phyloP scores from a whole-genome alignment of 306 rosid species.

The Lablab purpureus region DNA sequence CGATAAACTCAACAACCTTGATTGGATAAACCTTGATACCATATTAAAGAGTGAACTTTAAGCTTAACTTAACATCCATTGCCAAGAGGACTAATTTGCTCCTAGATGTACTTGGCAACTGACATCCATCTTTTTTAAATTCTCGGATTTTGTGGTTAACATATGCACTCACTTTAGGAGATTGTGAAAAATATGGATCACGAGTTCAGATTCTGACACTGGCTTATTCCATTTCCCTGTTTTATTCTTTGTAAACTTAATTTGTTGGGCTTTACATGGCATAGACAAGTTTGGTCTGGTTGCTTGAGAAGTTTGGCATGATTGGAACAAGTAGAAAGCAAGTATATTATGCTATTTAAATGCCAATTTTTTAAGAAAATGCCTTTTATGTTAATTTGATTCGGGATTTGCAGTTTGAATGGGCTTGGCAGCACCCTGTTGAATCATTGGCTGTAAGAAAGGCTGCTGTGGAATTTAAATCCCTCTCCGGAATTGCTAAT shows the following conservation, averaged over 20 bases:
- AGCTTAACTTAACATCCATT: too few relatives aligned
- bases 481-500: constrained; percentile 83
- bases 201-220: constrained; percentile 13
- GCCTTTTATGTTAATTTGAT: constrained; percentile 21
- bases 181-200: constrained; percentile 1
- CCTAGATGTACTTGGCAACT: constrained; percentile 22
- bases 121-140: not conserved
- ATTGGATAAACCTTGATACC: too few relatives aligned
- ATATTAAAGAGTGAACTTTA: too few relatives aligned
- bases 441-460: constrained; percentile 90
- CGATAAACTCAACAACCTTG: too few relatives aligned
- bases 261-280: not conserved
- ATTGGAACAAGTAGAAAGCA: not conserved
- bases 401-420: constrained; percentile 82
- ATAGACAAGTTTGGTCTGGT: not conserved
- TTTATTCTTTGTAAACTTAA: constrained; percentile 1
- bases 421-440: constrained; percentile 99
- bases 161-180: constrained; percentile 3
- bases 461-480: constrained; percentile 83
- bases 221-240: not conserved
- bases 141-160: constrained; percentile 9
- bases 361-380: not conserved
- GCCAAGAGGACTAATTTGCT: constrained; percentile 20
- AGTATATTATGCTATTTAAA: constrained; percentile 2
- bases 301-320: constrained; percentile 27